Base-by-base conservation (phyloP, 352 stramenopile species). In the Phytopythium helicoides region DNA sequence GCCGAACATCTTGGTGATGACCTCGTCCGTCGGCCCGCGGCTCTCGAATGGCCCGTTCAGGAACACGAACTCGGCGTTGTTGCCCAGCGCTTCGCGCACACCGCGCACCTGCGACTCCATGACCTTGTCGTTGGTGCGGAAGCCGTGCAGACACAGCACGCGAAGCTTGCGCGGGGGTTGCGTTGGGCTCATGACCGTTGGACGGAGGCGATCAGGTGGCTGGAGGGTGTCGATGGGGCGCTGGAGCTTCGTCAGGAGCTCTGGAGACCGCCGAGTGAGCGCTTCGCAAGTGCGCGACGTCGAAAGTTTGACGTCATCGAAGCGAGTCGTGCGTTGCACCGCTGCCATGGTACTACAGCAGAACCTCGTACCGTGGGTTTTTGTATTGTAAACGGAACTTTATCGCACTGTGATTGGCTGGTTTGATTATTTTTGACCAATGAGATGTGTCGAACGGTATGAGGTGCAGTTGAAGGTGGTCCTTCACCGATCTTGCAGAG, bases 91-190 rank as follows among this genome's bases (percentile, higher is more conserved):
- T 2, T 80, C 56, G 22, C 73, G 78, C 18, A 93, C 50, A 0
- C 74, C 75, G 14, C 69, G 73, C 6, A 64, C 79, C 60, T 93
- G 83, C 53, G 68, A 72, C 53, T 80, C 52, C 80, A 93, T 91
- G 38, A 93, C 75, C 52, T 81, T 73, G 34, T 44, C 36, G 44
- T 93, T 93, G 5, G 78, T 89, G 35, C 80, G 82, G 54, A 80
- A 80, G 39, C 82, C 82, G 41, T 91, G 83, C 6, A 92, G 67
- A 51, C 79, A 92, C 34, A 92, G 66, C 45, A 89, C 73, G 47
- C 81, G 79, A 14, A 92, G 56, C 56, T 67, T 74, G 41, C 53
- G 67, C n/a, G 48, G 26, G 37, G 57, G 23, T 5, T 47, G 37
- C 14, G 33, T 8, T 28, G 54, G 54, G 41, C 19, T 31, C 46